Evolutionary conservation across 192 early-diverging fungal species (phyloP).

Genomic region (Lunasporangiospora selenospora): DNA sequence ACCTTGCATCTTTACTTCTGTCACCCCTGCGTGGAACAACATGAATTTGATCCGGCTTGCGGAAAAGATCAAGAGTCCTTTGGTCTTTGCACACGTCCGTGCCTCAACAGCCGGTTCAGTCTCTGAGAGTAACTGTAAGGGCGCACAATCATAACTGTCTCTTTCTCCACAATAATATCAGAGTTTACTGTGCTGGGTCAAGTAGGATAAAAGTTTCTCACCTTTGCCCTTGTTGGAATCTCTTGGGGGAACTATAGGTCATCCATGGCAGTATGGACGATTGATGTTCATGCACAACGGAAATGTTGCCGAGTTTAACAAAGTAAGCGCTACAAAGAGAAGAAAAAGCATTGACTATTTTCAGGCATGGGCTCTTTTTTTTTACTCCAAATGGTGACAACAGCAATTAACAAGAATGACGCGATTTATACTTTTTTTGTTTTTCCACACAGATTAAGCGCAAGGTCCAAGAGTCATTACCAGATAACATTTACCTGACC

Average conservation of each 20-base stretch:
- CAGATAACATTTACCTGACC: constrained; percentile 71
- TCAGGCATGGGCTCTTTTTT: not conserved
- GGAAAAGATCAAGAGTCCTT: constrained; percentile 73
- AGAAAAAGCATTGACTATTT: not conserved
- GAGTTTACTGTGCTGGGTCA: not conserved
- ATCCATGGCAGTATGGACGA: constrained; percentile 71
- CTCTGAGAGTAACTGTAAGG: constrained; percentile 77
- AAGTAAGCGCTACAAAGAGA: constrained; percentile 46
- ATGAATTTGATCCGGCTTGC: constrained; percentile 75
- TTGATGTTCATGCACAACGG: constrained; percentile 90
- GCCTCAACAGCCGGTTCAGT: constrained; percentile 78
- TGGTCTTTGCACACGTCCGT: constrained; percentile 84
- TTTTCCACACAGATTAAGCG: constrained; percentile 66
- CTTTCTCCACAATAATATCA: not conserved
- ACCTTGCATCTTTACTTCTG: constrained; percentile 83
- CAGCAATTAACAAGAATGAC: not conserved
- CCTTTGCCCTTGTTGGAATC: not conserved
- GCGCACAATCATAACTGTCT: constrained; percentile 49
- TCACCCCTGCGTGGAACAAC: constrained; percentile 85
- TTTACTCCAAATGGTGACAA: no score
- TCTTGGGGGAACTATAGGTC: constrained; percentile 28
- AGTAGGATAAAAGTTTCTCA: not conserved
- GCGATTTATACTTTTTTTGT: no score
- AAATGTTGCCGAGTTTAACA: constrained; percentile 67
- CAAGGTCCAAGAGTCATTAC: constrained; percentile 62